A percentile compares a stretch with the other conserved stretches of the same genome.
phyloP scores from a whole-genome alignment of 78 protist species.

The slime mould (Dictyostelium discoideum) region DNA sequence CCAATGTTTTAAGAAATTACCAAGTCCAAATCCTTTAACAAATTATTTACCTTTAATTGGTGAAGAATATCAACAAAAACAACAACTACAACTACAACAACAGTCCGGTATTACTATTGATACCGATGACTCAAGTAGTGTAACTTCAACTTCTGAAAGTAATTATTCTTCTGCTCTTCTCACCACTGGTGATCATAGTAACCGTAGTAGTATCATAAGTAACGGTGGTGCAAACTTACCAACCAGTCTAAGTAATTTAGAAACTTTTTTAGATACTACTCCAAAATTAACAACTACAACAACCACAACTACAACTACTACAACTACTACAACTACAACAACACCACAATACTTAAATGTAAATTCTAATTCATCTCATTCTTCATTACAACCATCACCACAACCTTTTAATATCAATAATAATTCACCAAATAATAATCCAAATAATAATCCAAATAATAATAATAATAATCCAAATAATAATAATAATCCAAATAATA shows the following conservation, averaged over 20 bases:
- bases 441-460: neutral
- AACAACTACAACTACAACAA: neutral
- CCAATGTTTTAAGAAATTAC: neutral
- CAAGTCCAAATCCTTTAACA: neutral
- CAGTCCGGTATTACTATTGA: no score
- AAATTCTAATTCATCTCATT: neutral
- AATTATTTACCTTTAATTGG: neutral
- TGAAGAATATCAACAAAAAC: neutral
- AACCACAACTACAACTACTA: neutral
- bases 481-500: neutral
- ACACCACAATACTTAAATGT: neutral
- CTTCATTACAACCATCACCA: slow-evolving; percentile 9
- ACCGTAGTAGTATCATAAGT: slow-evolving; percentile 9
- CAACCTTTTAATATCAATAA: neutral
- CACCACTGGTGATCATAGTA: neutral
- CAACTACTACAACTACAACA: neutral
- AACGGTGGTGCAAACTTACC: neutral
- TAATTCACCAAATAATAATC: neutral
- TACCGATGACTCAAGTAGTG: neutral
- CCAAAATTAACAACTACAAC: neutral
- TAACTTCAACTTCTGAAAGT: neutral
- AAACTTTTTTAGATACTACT: slow-evolving; percentile 14
- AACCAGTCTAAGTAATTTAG: neutral
- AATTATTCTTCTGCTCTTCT: neutral
- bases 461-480: no score